Conservation (phyloP, 2,329 filamentous ascomycete genomes). For the Penicillium sclerotigenum region DNA sequence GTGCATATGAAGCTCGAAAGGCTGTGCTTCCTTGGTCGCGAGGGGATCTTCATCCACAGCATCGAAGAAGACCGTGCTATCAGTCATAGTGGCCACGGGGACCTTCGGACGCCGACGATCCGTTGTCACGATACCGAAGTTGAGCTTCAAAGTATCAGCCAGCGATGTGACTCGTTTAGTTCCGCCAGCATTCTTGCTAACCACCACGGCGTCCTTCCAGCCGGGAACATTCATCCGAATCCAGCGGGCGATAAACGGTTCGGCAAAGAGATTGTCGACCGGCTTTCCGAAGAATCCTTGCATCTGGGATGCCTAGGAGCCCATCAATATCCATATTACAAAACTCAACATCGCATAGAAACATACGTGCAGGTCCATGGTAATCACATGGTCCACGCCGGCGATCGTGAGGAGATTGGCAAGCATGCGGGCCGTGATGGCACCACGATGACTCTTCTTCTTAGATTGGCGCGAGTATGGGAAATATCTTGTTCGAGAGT, state of each 20-base stretch:
- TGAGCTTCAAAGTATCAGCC: slow-evolving; percentile 92
- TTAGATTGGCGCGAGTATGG: slow-evolving; percentile 99
- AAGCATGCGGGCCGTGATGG: slow-evolving; percentile 95
- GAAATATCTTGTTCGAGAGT: slow-evolving; percentile 64
- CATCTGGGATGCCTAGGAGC: slow-evolving; percentile 76
- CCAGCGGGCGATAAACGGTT: slow-evolving; percentile 93
- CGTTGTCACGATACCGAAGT: slow-evolving; percentile 82
- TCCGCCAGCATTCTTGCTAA: slow-evolving; percentile 96
- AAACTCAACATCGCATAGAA: slow-evolving; percentile 3
- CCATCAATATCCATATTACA: slow-evolving; percentile 15
- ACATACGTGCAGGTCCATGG: slow-evolving; percentile 82
- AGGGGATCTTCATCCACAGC: slow-evolving; percentile 49
- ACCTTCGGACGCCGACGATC: slow-evolving; percentile 54
- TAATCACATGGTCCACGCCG: slow-evolving; percentile 95
- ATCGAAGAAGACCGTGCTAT: slow-evolving; percentile 74
- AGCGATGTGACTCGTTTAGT: slow-evolving; percentile 96
- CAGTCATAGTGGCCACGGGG: slow-evolving; percentile 60
- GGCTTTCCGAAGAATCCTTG: slow-evolving; percentile 98
- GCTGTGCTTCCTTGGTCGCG: slow-evolving; percentile 25
- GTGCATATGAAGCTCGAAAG: slow-evolving; percentile 29
- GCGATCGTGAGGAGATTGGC: slow-evolving; percentile 91
- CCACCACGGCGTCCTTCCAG: slow-evolving; percentile 88
- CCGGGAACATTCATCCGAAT: slow-evolving; percentile 82
- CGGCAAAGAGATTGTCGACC: slow-evolving; percentile 94
- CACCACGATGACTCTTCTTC: slow-evolving; percentile 95